These are phyloP conservation scores for Suhomyces chickasaworum DNA, from an alignment of 1,139 yeast genomes.

Conservation along the genomic window DNA sequence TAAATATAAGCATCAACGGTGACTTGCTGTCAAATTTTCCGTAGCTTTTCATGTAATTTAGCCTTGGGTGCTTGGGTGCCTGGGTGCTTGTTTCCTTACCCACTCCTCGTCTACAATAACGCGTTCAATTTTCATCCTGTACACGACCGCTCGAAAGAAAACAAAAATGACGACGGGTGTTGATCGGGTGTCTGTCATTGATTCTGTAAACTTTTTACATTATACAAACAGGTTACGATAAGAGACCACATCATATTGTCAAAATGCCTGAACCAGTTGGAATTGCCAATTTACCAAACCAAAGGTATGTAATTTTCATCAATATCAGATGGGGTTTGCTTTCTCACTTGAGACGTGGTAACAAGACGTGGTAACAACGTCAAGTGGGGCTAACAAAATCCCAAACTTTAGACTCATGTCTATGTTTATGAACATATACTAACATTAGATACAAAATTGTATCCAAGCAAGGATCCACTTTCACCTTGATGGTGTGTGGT, in stretches of 20 bases:
- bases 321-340: neutral
- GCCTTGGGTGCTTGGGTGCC: no score
- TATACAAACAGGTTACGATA: constrained; percentile 1
- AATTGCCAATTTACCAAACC: constrained; percentile 88
- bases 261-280: constrained; percentile 63
- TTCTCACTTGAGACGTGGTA: neutral
- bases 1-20: constrained; percentile 11
- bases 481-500: constrained; percentile 94
- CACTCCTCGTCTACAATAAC: constrained; percentile 2
- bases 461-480: constrained; percentile 83
- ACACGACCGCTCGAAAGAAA: constrained; percentile 13
- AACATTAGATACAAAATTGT: constrained; percentile 74
- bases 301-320: constrained; percentile 56
- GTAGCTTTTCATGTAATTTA: neutral
- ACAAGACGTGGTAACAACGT: constrained; percentile 1
- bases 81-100: no score
- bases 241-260: constrained; percentile 2
- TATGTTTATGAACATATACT: constrained; percentile 14
- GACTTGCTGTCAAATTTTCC: neutral
- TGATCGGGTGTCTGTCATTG: constrained; percentile 8
- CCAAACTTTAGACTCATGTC: neutral
- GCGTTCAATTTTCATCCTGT: constrained; percentile 12
- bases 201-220: constrained; percentile 1
- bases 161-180: constrained; percentile 14
- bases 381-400: neutral